Evolutionary conservation across 495 filamentous ascomycete genomes (phyloP).

Genomic region (Lasiosphaeria miniovina): DNA sequence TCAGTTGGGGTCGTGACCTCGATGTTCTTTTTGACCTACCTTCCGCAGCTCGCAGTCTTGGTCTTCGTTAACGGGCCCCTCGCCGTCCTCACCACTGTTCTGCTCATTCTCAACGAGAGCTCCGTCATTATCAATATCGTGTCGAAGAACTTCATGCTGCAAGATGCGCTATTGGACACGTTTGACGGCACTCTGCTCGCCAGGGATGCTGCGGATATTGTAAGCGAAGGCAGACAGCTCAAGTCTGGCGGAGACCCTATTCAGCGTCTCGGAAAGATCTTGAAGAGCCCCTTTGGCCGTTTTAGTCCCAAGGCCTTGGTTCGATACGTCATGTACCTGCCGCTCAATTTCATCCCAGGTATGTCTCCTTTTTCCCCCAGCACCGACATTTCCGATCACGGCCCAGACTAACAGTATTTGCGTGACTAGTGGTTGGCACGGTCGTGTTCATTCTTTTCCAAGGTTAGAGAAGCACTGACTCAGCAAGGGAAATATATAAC

Average conservation of each 20-base stretch:
- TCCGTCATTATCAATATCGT: conserved; percentile 73
- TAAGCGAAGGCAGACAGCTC: conserved; percentile 70
- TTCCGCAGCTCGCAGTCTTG: conserved; percentile 80
- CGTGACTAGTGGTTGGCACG: conserved; percentile 66
- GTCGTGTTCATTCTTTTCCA: conserved; percentile 73
- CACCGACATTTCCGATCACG: neutral
- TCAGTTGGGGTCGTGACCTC: conserved; percentile 62
- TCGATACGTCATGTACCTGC: conserved; percentile 75
- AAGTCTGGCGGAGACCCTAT: conserved; percentile 59
- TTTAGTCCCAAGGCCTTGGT: conserved; percentile 65
- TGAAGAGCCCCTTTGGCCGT: conserved; percentile 65
- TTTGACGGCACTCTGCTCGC: conserved; percentile 80
- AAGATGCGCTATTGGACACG: conserved; percentile 79
- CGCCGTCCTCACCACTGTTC: conserved; percentile 68
- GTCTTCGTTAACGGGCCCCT: conserved; percentile 84
- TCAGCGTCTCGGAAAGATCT: conserved; percentile 66
- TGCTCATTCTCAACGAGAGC: conserved; percentile 79
- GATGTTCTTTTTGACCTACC: conserved; percentile 87
- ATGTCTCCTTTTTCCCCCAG: conserved; percentile 10
- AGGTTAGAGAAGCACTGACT: conserved; percentile 43
- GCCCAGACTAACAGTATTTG: conserved; percentile 4
- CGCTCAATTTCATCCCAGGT: conserved; percentile 84
- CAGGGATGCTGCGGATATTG: conserved; percentile 52
- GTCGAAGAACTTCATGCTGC: conserved; percentile 70
- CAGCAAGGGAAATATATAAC: neutral